These are phyloP conservation scores for Amyloporia xantha DNA, from an alignment of 768 basidiomycete genomes.

Conservation along the genomic window DNA sequence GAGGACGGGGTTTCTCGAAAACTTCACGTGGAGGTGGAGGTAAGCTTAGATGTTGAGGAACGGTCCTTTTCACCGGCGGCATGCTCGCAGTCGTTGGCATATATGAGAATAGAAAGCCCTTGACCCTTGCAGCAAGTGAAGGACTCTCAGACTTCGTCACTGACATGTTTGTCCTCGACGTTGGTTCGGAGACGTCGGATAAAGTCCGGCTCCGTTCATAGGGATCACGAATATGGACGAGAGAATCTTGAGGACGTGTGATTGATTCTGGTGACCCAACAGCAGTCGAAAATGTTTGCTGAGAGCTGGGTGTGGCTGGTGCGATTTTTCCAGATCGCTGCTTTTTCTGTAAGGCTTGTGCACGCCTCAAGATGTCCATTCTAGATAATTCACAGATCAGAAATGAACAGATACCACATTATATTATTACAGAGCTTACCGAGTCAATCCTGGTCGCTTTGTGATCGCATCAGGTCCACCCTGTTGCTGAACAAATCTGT, in stretches of 20 bases:
- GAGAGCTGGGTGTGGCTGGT: constrained; percentile 39
- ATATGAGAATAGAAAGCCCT: constrained; percentile 55
- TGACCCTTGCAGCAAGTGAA: constrained; percentile 45
- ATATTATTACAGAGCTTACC: no score
- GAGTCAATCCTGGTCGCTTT: constrained; percentile 41
- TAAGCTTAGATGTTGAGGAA: constrained; percentile 33
- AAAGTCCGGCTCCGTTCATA: no score
- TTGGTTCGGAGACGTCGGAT: no score
- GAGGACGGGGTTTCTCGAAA: constrained; percentile 43
- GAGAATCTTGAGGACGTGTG: no score
- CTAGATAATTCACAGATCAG: constrained; percentile 26
- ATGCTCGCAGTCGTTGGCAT: constrained; percentile 41
- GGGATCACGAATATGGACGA: no score
- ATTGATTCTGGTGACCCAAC: constrained; percentile 39
- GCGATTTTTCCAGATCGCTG: constrained; percentile 53
- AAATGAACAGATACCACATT: constrained; percentile 3
- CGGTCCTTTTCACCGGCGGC: constrained; percentile 16
- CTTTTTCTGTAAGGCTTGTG: constrained; percentile 50
- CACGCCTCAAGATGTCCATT: constrained; percentile 43
- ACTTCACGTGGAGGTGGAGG: constrained; percentile 51
- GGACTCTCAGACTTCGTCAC: constrained; percentile 6
- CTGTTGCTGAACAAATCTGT: constrained; percentile 44
- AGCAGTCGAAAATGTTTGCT: constrained; percentile 13
- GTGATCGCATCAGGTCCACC: constrained; percentile 38
- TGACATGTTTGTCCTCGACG: no score